These are phyloP conservation scores for Phytophthora sp. DNA, from an alignment of 352 stramenopile species.

Conservation along the genomic window DNA sequence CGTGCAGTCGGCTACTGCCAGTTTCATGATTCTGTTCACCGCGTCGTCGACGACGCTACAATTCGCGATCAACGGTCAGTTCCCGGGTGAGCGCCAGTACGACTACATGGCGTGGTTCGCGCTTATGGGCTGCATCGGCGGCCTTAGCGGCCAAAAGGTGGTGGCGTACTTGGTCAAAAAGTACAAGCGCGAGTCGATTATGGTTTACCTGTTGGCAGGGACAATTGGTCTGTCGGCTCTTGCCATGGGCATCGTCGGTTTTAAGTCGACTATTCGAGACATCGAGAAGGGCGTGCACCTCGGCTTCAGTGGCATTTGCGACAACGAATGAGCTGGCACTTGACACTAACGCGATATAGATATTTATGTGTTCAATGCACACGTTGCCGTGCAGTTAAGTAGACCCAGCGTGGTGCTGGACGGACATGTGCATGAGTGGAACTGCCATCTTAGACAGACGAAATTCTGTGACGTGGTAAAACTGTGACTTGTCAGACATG, in stretches of 20 bases:
- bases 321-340: conserved; percentile 42
- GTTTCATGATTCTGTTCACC: conserved; percentile 91
- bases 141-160: conserved; percentile 74
- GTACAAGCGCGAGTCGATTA: conserved; percentile 87
- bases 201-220: conserved; percentile 75
- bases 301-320: conserved; percentile 75
- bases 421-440: conserved; percentile 14
- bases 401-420: conserved; percentile 11
- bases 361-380: conserved; percentile 1
- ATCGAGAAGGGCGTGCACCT: conserved; percentile 64
- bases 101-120: conserved; percentile 94
- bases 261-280: conserved; percentile 63
- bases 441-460: conserved; percentile 11
- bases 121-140: conserved; percentile 90
- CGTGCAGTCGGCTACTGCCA: conserved; percentile 92
- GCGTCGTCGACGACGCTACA: conserved; percentile 94
- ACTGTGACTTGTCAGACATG: conserved; percentile 13
- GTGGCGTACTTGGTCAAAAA: conserved; percentile 93
- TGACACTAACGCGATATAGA: background rate
- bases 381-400: background rate
- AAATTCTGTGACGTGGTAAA: conserved; percentile 15
- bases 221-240: conserved; percentile 78
- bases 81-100: conserved; percentile 74
- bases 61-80: conserved; percentile 84
- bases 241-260: conserved; percentile 72